phyloP scores from a whole-genome alignment of 306 rosid species.

The Clitoria ternatea region DNA sequence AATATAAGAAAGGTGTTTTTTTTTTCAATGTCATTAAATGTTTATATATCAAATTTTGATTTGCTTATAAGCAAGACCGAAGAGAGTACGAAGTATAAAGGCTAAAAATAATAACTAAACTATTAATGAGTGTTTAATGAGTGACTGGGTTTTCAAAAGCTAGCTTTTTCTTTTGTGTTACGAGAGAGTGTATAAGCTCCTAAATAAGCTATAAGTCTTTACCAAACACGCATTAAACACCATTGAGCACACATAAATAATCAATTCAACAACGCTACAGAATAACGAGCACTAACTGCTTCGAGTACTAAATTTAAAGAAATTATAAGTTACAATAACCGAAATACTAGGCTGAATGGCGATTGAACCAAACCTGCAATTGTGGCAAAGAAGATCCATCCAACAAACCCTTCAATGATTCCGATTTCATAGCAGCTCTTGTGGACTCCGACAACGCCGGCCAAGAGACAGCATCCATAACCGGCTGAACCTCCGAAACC shows the following conservation, averaged over 20 bases:
- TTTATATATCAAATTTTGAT: too few relatives aligned
- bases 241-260: not conserved
- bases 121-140: too few relatives aligned
- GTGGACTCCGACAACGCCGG: conserved; percentile 64
- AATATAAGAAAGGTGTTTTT: too few relatives aligned
- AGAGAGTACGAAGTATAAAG: too few relatives aligned
- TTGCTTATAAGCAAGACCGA: too few relatives aligned
- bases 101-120: too few relatives aligned
- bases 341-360: conserved; percentile 1
- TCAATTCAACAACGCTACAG: not conserved
- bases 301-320: not conserved
- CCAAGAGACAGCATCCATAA: conserved; percentile 72
- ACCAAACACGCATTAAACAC: too few relatives aligned
- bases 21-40: too few relatives aligned
- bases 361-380: conserved; percentile 54
- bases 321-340: not conserved
- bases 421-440: conserved; percentile 41
- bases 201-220: too few relatives aligned
- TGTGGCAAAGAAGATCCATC: conserved; percentile 47
- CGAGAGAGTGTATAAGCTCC: too few relatives aligned
- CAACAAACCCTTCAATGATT: conserved; percentile 46
- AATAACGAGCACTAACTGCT: not conserved
- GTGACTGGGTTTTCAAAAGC: too few relatives aligned
- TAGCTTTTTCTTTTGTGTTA: too few relatives aligned
- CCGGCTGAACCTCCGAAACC: conserved; percentile 46